Conservation (phyloP, 106 monocot species). For the Gastrodia elata region DNA sequence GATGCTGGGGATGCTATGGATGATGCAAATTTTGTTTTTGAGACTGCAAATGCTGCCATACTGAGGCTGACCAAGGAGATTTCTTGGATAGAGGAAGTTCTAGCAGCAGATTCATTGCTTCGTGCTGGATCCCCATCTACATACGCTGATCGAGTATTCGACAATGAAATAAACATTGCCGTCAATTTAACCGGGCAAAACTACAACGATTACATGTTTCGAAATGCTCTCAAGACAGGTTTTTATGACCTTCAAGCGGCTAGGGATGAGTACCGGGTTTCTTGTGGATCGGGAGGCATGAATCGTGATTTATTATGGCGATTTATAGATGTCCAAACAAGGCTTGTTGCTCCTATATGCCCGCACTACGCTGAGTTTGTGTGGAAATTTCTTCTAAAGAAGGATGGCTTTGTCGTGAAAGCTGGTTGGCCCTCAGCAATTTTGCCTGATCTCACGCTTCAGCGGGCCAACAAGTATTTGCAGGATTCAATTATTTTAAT, state of each 20-base stretch:
- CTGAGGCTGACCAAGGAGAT: conserved; percentile 80
- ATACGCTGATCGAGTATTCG: conserved; percentile 72
- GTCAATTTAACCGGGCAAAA: conserved; percentile 37
- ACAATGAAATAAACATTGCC: conserved; percentile 77
- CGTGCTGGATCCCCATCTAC: conserved; percentile 40
- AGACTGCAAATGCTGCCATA: conserved; percentile 89
- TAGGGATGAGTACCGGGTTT: conserved; percentile 79
- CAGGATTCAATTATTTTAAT: conserved; percentile 74
- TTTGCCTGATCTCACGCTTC: conserved; percentile 51
- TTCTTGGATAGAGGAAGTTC: conserved; percentile 77
- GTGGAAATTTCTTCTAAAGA: conserved; percentile 53
- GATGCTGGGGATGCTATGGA: conserved; percentile 94
- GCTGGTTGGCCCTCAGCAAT: conserved; percentile 65
- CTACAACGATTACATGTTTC: conserved; percentile 68
- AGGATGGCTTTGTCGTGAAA: conserved; percentile 53
- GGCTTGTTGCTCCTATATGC: conserved; percentile 72
- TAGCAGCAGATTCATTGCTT: conserved; percentile 51
- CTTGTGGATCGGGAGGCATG: conserved; percentile 75
- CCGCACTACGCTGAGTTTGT: conserved; percentile 85
- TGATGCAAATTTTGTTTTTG: conserved; percentile 87
- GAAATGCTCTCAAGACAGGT: conserved; percentile 80
- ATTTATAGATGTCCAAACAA: conserved; percentile 85
- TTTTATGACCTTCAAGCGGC: conserved; percentile 89
- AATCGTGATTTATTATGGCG: conserved; percentile 48
- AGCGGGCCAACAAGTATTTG: conserved; percentile 76